Evolutionary conservation across 768 basidiomycete genomes (phyloP), one percentile per base, ranked within the genome.

Genomic region (Amanita molliuscula): DNA sequence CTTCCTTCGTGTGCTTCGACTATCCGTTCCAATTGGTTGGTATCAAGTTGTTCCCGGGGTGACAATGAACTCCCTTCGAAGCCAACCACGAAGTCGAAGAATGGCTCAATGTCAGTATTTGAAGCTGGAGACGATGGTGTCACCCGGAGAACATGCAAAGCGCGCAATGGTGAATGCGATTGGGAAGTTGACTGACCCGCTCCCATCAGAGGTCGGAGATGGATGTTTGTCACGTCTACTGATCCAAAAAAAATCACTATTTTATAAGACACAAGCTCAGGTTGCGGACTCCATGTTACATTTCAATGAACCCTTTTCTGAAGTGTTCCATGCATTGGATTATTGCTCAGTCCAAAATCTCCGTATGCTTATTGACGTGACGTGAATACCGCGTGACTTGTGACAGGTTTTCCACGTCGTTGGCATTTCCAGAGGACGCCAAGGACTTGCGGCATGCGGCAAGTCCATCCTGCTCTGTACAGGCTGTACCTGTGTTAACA

Each of bases 21-120:
- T 41, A 92, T 88, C 53, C 69, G 78, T 61, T 89, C 88, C 3
- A 93, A 71, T 51, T 81, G 80, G 6, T 77, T 65, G 9, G 77
- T 84, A 56, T 89, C 84, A 44, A 90, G 75, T 42, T 65, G 71
- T 54, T 73, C 75, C 48, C 72, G 71, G 20, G 72, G 66, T 26
- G 74, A 71, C 44, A 73, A 62, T 0, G 75, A 69, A 54, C 80
- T 78, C 6, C 88, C 87, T 61, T 91, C 82, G 51, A 91, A 86
- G 8, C 95, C 96, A 36, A 96, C 82, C 18, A 99, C 78, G 63
- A 96, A 98, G 70, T 98, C 96, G 59, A 99, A 99, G 69, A 92
- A 94, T 3, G 95, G 88, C 61, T 87, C 89, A 41, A 94, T 82
- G 48, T 75, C 77, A 0, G 90, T 89, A 52, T 82, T 74, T 0